Percentiles rank a stretch among this genome's conserved stretches.
These are phyloP conservation scores for Colletotrichum zoysiae DNA, from an alignment of 2,329 filamentous ascomycete species.

Conservation along the genomic window DNA sequence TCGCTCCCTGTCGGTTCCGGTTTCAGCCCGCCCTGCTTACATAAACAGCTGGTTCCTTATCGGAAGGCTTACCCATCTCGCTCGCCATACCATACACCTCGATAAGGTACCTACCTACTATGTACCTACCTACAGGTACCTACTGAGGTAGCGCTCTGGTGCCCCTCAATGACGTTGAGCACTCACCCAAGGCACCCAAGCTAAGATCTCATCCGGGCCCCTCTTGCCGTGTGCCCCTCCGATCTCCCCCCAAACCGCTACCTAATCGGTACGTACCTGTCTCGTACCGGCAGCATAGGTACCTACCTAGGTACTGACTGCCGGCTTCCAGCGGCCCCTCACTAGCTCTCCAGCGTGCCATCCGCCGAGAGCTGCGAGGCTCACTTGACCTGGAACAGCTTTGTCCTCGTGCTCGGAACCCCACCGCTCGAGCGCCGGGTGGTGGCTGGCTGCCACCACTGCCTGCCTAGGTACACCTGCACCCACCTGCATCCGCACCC, in stretches of 20 bases:
- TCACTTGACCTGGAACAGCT: constrained; percentile 37
- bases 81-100: not conserved
- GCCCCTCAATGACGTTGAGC: constrained; percentile 19
- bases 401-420: constrained; percentile 41
- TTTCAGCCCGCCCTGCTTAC: constrained; percentile 36
- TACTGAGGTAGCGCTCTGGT: not conserved
- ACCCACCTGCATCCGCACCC: constrained; percentile 13
- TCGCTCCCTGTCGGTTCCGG: constrained; percentile 27
- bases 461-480: constrained; percentile 5
- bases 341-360: not conserved
- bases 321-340: constrained; percentile 17
- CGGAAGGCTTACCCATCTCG: not conserved
- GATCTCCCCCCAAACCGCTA: not conserved
- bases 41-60: constrained; percentile 12
- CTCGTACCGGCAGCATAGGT: not conserved
- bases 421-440: constrained; percentile 33
- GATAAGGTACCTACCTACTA: not conserved
- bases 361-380: constrained; percentile 23
- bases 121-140: not conserved
- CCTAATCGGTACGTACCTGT: not conserved
- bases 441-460: no score
- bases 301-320: not conserved
- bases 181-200: not conserved
- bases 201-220: constrained; percentile 29
- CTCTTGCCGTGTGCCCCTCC: constrained; percentile 22